Evolutionary conservation across 768 basidiomycete genomes (phyloP).

Genomic region (Podaxis carcinomalis): DNA sequence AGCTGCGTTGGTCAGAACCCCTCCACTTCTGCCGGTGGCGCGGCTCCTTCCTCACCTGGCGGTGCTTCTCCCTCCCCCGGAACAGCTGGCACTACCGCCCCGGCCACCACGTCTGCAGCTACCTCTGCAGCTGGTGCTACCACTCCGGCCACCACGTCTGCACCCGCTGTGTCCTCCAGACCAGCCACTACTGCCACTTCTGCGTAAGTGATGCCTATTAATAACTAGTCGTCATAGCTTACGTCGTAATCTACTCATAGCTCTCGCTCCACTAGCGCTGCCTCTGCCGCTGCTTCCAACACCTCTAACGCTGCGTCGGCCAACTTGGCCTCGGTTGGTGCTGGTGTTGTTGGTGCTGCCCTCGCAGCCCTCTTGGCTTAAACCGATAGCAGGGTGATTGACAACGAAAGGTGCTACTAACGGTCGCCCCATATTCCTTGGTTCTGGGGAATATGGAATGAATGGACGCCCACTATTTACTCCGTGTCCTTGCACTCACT

Average conservation of each 20-base stretch:
- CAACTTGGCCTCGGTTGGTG: slow-evolving; percentile 31
- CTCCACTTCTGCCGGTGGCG: slow-evolving; percentile 14
- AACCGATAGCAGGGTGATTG: slow-evolving; percentile 12
- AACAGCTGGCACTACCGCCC: background rate
- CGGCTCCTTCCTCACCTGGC: slow-evolving; percentile 17
- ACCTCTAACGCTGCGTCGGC: slow-evolving; percentile 26
- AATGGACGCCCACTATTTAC: background rate
- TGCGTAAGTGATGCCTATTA: background rate
- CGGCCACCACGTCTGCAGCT: slow-evolving; percentile 10
- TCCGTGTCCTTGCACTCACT: slow-evolving; percentile 1
- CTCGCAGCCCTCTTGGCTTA: slow-evolving; percentile 38
- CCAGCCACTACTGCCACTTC: slow-evolving; percentile 13
- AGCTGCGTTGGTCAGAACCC: slow-evolving; percentile 30
- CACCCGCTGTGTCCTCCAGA: background rate
- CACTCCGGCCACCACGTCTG: slow-evolving; percentile 13
- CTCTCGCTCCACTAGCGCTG: background rate
- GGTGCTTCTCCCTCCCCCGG: background rate
- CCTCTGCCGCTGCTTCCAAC: slow-evolving; percentile 9
- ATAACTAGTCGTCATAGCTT: background rate
- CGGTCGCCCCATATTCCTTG: background rate
- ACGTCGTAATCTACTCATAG: background rate
- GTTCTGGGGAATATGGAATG: background rate
- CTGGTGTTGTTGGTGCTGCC: slow-evolving; percentile 38
- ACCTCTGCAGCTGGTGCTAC: slow-evolving; percentile 9
- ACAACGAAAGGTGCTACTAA: background rate